phyloP scores from a whole-genome alignment of 2,329 filamentous ascomycete genomes.

The Exophiala phaeomuriformis region DNA sequence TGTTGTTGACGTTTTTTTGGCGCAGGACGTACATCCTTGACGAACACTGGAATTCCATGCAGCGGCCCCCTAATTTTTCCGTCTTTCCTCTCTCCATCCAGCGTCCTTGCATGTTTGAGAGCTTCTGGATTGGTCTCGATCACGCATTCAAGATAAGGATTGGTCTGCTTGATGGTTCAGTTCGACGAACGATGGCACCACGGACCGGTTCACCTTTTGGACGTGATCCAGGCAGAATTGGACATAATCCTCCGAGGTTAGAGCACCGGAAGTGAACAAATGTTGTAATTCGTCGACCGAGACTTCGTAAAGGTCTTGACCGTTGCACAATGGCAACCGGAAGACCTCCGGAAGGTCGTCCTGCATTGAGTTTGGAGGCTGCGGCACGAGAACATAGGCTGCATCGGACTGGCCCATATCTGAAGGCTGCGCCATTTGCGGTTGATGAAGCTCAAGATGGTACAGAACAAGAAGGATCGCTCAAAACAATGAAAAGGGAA shows the following conservation, averaged over 20 bases:
- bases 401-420: too few species aligned
- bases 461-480: too few species aligned
- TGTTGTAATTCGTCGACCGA: constrained; percentile 26
- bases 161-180: constrained; percentile 5
- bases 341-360: constrained; percentile 21
- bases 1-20: not conserved
- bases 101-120: constrained; percentile 19
- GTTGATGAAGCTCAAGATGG: too few species aligned
- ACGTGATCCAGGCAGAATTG: constrained; percentile 25
- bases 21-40: constrained; percentile 28
- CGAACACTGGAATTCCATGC: constrained; percentile 33
- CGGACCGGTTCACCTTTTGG: constrained; percentile 12
- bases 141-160: constrained; percentile 28
- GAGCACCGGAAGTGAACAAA: constrained; percentile 12
- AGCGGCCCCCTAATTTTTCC: constrained; percentile 29
- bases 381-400: constrained; percentile 3
- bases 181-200: not conserved
- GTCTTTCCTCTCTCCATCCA: constrained; percentile 28
- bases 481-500: too few species aligned
- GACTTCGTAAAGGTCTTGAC: constrained; percentile 22
- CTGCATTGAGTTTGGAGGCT: not conserved
- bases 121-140: constrained; percentile 29
- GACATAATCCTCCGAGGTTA: constrained; percentile 22
- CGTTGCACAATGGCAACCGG: constrained; percentile 16
- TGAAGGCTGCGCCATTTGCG: too few species aligned